Base-by-base conservation (phyloP, 768 basidiomycete genomes). In the Boletus tomentosulus region DNA sequence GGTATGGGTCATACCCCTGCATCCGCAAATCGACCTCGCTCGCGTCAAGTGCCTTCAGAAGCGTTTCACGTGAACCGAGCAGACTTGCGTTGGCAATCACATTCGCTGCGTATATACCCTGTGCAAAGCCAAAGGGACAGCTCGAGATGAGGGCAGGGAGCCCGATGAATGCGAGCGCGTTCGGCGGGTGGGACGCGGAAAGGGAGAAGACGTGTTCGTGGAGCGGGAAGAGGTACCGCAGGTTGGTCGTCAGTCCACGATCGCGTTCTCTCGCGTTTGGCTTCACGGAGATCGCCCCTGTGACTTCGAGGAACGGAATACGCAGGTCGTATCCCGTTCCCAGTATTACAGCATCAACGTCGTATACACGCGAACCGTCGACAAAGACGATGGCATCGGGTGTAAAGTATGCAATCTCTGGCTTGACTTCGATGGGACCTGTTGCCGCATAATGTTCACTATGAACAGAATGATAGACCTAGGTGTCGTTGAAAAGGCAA, bases 261-360 rank as follows among this genome's bases (percentile, higher is more conserved):
- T 30, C 54, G 33, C 66, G 57, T 8, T 57, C 33, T 41, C 19
- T 59, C 22, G 59, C 54, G 19, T 44, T 54, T 37, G 62, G 61
- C 48, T 30, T 65, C 54, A 59, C 63, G 43, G 33, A 48, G 50
- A 51, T 48, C 45, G 58, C 55, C 1, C 61, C 61, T 57, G 67
- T 52, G 68, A 62, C 6, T 64, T 69, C 51, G 28, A 77, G 65
- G 74, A 84, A 84, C 0, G 82, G 82, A 7, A 81, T 69, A 22
- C 71, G 72, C 46, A 78, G 55, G 52, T 82, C 72, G 61, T 85
- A 85, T 8, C 84, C 83, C 0, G 81, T 84, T 0, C 68, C 81
- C 13, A 83, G 74, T 27, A 84, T 59, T 34, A 85, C 67, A 6
- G 72, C 59, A 54, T 83, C 78, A 28, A 79, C 73, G 38, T 74